phyloP scores from a whole-genome alignment of 768 basidiomycete genomes.

The Asterophora lycoperdoides region DNA sequence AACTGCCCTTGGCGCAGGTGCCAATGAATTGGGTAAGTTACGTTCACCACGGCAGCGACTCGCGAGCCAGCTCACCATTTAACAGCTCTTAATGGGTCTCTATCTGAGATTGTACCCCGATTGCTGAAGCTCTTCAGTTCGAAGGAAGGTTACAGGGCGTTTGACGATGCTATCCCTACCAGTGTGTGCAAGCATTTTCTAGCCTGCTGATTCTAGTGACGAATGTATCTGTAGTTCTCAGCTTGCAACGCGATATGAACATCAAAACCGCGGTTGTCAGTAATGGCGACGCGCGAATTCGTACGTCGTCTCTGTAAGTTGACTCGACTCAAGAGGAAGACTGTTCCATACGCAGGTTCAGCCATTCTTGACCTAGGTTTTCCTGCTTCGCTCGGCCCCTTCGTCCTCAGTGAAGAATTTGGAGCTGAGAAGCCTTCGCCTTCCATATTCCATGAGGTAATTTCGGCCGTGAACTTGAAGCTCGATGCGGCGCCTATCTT shows the following conservation, averaged over 20 bases:
- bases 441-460: constrained; percentile 51
- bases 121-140: constrained; percentile 71
- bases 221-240: constrained; percentile 36
- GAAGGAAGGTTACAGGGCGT: constrained; percentile 61
- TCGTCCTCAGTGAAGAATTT: constrained; percentile 69
- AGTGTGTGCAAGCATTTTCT: constrained; percentile 26
- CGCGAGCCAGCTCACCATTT: neutral
- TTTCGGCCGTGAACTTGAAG: constrained; percentile 28
- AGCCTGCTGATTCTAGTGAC: neutral
- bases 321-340: neutral
- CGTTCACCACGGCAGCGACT: neutral
- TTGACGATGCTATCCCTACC: constrained; percentile 45
- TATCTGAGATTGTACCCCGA: constrained; percentile 52
- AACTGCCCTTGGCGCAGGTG: constrained; percentile 76
- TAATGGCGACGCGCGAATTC: constrained; percentile 70
- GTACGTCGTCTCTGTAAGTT: constrained; percentile 35
- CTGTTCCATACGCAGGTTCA: constrained; percentile 26
- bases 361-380: constrained; percentile 62
- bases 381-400: constrained; percentile 41
- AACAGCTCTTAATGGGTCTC: constrained; percentile 49
- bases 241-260: constrained; percentile 37
- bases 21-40: constrained; percentile 47
- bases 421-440: constrained; percentile 64
- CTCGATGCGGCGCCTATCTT: constrained; percentile 21
- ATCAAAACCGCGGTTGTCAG: constrained; percentile 59